A percentile compares a stretch with the other conserved stretches of the same genome.
Evolutionary conservation across 164 flowering plant genomes (phyloP).

Genomic region (Berberis thunbergii): DNA sequence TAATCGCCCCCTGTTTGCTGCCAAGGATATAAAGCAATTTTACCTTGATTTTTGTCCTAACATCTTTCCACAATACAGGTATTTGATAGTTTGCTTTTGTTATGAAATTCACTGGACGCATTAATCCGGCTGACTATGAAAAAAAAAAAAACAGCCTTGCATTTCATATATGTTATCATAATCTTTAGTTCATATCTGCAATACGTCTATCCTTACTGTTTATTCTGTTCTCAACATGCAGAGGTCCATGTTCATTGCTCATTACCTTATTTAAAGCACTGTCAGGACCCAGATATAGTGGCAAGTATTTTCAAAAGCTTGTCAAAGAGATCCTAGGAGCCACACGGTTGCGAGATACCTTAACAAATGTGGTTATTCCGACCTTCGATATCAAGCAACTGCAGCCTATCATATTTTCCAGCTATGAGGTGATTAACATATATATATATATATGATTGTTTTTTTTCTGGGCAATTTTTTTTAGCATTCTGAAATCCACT

Average conservation of each 20-base stretch:
- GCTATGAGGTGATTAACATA: slow-evolving; percentile 21
- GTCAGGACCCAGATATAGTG: slow-evolving; percentile 1
- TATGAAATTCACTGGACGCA: no score
- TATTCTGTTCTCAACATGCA: not conserved
- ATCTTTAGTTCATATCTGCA: no score
- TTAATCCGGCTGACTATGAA: no score
- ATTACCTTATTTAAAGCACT: not conserved
- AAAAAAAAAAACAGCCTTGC: no score
- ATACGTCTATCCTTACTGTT: not conserved
- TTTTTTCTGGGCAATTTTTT: no score
- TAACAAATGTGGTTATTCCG: slow-evolving; percentile 38
- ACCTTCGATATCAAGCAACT: slow-evolving; percentile 40
- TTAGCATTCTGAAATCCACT: no score
- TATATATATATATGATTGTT: no score
- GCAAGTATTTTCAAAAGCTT: not conserved
- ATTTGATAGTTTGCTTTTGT: not conserved
- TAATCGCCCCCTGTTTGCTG: slow-evolving; percentile 20
- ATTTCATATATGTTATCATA: no score
- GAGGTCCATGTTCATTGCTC: not conserved
- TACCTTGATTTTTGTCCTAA: slow-evolving; percentile 26
- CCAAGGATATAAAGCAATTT: slow-evolving; percentile 23
- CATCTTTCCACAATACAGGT: slow-evolving; percentile 22
- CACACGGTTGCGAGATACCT: slow-evolving; percentile 22
- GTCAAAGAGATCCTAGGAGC: slow-evolving; percentile 12
- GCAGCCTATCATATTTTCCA: slow-evolving; percentile 36